Percentiles rank a stretch among this genome's conserved stretches.
These are phyloP conservation scores for carrot (Daucus carota) DNA, from an alignment of 129 eudicot species.

Conservation along the genomic window DNA sequence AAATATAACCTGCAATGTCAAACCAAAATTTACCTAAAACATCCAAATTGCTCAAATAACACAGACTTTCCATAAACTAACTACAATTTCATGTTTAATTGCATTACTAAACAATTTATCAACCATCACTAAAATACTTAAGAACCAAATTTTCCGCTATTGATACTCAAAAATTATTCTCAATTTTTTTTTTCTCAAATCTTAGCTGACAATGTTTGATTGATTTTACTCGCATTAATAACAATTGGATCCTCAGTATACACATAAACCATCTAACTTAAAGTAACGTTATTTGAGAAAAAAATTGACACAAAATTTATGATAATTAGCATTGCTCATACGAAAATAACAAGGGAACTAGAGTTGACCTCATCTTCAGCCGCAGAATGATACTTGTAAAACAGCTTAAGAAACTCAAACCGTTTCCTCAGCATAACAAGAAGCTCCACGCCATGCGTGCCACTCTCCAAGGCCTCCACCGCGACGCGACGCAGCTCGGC, in stretches of 20 bases:
- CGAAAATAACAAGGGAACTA: neutral
- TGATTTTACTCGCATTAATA: too few species aligned
- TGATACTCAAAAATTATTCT: too few species aligned
- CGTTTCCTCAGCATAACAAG: slow-evolving; percentile 42
- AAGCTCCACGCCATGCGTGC: slow-evolving; percentile 15
- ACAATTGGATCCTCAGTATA: too few species aligned
- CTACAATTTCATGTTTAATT: neutral
- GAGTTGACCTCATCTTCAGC: slow-evolving; percentile 84
- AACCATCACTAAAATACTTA: neutral
- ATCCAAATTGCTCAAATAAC: neutral
- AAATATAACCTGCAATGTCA: slow-evolving; percentile 63
- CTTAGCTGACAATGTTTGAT: too few species aligned
- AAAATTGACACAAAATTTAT: too few species aligned
- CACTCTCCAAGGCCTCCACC: slow-evolving; percentile 39
- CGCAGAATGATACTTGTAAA: slow-evolving; percentile 62
- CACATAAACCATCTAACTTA: too few species aligned
- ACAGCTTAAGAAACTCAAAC: slow-evolving; percentile 67
- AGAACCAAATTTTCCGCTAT: too few species aligned
- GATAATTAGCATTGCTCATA: too few species aligned
- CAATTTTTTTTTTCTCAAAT: too few species aligned
- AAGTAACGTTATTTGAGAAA: too few species aligned
- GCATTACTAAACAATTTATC: neutral
- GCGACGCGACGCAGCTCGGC: slow-evolving; percentile 41
- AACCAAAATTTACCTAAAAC: neutral
- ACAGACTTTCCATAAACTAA: neutral